Percentiles rank a stretch among this genome's conserved stretches.
These are phyloP conservation scores for Eucalyptus leucophloia DNA, from an alignment of 345 rosid species.

Conservation along the genomic window DNA sequence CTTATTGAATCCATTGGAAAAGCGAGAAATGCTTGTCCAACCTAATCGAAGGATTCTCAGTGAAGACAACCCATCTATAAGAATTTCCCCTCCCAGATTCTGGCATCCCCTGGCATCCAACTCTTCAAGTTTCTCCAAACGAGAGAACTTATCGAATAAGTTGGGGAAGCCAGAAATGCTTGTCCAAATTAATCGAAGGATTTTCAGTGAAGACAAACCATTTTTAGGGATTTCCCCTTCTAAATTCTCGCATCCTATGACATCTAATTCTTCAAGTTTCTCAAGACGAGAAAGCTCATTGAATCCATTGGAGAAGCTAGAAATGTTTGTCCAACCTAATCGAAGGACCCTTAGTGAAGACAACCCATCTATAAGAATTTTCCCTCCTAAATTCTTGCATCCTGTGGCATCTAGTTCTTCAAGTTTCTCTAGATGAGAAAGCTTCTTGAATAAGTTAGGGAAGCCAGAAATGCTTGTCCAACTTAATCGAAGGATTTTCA, in stretches of 20 bases:
- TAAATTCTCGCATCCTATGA: fast-evolving
- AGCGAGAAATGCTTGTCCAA: fast-evolving
- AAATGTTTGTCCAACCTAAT: fast-evolving
- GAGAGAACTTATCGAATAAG: fast-evolving
- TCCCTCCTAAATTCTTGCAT: no score
- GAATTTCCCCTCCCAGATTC: no score
- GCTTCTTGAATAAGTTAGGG: fast-evolving
- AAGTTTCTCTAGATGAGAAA: no score
- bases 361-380: no score
- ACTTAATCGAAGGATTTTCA: no score
- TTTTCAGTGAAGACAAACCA: no score
- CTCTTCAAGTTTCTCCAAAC: fast-evolving
- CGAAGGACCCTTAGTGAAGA: fast-evolving
- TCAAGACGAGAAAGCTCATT: no score
- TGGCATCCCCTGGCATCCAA: fast-evolving
- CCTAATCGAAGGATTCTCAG: fast-evolving
- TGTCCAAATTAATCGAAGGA: fast-evolving
- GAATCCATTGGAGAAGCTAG: fast-evolving
- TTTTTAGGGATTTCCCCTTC: fast-evolving
- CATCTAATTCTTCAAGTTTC: no score
- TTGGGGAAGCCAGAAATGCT: fast-evolving
- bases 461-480: fast-evolving
- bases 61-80: no score
- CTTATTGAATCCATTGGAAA: fast-evolving
- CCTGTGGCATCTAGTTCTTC: fast-evolving